phyloP scores from a whole-genome alignment of 805 yeast species.

The Candida jianshihensis region DNA sequence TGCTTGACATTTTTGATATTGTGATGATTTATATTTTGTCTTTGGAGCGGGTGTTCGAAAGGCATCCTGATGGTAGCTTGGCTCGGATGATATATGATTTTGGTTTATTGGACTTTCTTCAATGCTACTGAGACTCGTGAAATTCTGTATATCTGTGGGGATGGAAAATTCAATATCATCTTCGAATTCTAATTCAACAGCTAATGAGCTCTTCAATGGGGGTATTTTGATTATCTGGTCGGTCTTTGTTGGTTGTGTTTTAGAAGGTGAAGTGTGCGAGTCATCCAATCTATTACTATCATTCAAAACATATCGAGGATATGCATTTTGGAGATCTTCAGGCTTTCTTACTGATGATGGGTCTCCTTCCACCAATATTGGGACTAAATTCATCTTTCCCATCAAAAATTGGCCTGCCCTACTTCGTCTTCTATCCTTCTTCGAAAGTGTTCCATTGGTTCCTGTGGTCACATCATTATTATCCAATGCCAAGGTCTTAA shows the following conservation, averaged over 20 bases:
- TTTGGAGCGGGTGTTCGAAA: constrained; percentile 16
- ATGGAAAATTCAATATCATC: neutral
- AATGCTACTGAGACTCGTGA: neutral
- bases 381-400: constrained; percentile 35
- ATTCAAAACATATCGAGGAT: constrained; percentile 4
- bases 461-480: constrained; percentile 6
- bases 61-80: constrained; percentile 1
- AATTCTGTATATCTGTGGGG: neutral
- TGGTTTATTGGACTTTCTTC: constrained; percentile 9
- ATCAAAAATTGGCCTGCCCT: constrained; percentile 32
- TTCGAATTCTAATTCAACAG: neutral
- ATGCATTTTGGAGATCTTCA: constrained; percentile 5
- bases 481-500: constrained; percentile 18
- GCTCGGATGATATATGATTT: constrained; percentile 4
- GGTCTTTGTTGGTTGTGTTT: constrained; percentile 2
- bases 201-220: constrained; percentile 9
- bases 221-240: constrained; percentile 10
- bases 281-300: constrained; percentile 12
- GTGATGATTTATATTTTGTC: neutral
- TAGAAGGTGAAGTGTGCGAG: constrained; percentile 10
- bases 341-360: constrained; percentile 23
- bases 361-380: constrained; percentile 28
- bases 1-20: neutral
- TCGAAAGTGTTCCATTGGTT: constrained; percentile 4
- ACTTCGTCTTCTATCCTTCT: constrained; percentile 20